Evolutionary conservation across 768 basidiomycete genomes (phyloP).

Genomic region (Lactifluus hygrophoroides): DNA sequence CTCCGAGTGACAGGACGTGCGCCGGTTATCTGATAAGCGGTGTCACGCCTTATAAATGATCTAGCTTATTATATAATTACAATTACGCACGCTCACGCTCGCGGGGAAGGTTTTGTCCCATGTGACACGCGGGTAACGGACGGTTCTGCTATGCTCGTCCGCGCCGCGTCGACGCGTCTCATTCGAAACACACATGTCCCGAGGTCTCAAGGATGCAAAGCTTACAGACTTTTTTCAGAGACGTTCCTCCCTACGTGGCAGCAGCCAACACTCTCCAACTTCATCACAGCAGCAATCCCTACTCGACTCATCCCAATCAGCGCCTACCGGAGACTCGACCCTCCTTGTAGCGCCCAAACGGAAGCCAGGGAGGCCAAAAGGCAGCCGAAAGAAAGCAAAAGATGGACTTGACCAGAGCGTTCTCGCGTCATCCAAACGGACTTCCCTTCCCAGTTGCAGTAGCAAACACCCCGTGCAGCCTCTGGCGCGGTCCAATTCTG

Average conservation of each 20-base stretch:
- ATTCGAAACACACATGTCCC: background rate
- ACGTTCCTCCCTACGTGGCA: background rate
- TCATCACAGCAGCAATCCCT: background rate
- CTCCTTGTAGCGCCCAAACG: background rate
- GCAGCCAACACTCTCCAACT: background rate
- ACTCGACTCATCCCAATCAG: background rate
- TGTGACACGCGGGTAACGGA: too few relatives aligned
- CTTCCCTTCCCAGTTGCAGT: background rate
- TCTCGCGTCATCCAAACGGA: background rate
- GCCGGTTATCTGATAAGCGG: too few relatives aligned
- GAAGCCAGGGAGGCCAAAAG: slow-evolving; percentile 21
- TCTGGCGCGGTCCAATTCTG: background rate
- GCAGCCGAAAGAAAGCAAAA: slow-evolving; percentile 21
- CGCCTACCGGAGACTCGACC: background rate
- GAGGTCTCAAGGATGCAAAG: slow-evolving; percentile 6
- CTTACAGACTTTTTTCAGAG: slow-evolving; percentile 13
- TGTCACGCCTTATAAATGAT: too few relatives aligned
- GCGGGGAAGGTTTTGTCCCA: too few relatives aligned
- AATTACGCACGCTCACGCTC: background rate
- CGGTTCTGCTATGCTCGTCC: too few relatives aligned
- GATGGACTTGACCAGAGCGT: slow-evolving; percentile 9
- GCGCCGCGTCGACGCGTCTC: slow-evolving; percentile 14
- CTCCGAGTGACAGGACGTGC: too few relatives aligned
- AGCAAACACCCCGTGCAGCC: background rate
- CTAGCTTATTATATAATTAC: background rate